Conservation (phyloP, 73 alveolate genomes). For the Tetrahymena thermophila region DNA sequence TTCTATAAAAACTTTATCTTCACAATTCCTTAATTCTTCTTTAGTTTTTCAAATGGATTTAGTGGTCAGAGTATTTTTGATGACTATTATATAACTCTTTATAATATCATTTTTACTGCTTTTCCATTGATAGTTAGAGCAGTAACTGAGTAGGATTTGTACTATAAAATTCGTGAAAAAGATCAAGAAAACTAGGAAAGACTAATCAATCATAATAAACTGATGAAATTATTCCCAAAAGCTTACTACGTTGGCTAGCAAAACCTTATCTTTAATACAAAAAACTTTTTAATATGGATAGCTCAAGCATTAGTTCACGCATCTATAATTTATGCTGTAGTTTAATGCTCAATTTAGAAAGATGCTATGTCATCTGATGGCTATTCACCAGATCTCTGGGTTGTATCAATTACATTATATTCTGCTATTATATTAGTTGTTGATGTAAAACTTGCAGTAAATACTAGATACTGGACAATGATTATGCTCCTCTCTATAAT, state of each 20-base stretch:
- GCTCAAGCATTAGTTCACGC: neutral
- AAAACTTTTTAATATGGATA: neutral
- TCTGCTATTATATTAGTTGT: neutral
- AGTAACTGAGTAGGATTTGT: constrained; percentile 79
- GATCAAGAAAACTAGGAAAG: constrained; percentile 1
- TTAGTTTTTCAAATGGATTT: constrained; percentile 67
- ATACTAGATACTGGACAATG: neutral
- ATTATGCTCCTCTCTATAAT: neutral
- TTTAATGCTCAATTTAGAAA: neutral
- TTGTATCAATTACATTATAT: neutral
- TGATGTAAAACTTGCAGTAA: neutral
- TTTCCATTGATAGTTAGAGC: constrained; percentile 84
- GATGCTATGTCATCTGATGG: neutral
- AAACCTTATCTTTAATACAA: constrained; percentile 30
- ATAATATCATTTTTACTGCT: constrained; percentile 93
- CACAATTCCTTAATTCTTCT: constrained; percentile 82
- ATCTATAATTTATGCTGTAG: neutral
- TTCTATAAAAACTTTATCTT: constrained; percentile 87
- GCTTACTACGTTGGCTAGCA: constrained; percentile 30
- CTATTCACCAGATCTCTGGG: neutral
- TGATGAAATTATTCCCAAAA: constrained; percentile 29
- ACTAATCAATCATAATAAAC: neutral
- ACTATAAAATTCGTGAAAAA: constrained; percentile 12
- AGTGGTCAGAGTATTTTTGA: constrained; percentile 87
- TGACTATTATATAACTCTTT: constrained; percentile 87